Conservation (phyloP, 2,329 filamentous ascomycete species). For the Scedosporium minutisporum region DNA sequence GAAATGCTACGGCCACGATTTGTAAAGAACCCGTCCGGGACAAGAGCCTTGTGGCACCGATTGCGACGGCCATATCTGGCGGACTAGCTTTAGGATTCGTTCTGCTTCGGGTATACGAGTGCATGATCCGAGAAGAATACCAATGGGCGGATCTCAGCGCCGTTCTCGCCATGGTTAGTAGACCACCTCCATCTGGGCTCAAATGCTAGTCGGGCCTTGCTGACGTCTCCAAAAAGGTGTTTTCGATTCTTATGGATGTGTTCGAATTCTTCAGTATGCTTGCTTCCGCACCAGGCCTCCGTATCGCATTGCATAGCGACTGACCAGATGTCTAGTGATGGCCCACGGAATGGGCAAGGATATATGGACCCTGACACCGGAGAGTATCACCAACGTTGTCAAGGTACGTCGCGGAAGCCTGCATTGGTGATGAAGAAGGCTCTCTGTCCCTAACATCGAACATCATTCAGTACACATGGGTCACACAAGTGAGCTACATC, state of each 20-base stretch:
- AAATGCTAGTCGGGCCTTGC: neutral
- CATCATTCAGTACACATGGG: conserved; percentile 7
- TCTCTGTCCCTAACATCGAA: neutral
- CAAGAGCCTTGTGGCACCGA: conserved; percentile 1
- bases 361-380: conserved; percentile 29
- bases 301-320: neutral
- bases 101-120: neutral
- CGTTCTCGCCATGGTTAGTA: neutral
- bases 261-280: conserved; percentile 7
- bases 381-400: conserved; percentile 27
- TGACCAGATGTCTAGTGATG: conserved; percentile 2
- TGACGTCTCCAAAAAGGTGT: neutral
- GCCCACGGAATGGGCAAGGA: conserved; percentile 28
- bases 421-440: no score
- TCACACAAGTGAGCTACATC: conserved; percentile 9
- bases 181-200: no score
- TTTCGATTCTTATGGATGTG: conserved; percentile 8
- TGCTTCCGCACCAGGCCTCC: no score
- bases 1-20: conserved; percentile 1
- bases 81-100: conserved; percentile 1
- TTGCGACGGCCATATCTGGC: conserved; percentile 3
- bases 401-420: conserved; percentile 4
- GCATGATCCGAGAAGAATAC: neutral
- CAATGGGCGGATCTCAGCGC: neutral
- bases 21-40: conserved; percentile 4